Conservation (phyloP, 106 monocot genomes). For the Dioscorea zingiberensis region DNA sequence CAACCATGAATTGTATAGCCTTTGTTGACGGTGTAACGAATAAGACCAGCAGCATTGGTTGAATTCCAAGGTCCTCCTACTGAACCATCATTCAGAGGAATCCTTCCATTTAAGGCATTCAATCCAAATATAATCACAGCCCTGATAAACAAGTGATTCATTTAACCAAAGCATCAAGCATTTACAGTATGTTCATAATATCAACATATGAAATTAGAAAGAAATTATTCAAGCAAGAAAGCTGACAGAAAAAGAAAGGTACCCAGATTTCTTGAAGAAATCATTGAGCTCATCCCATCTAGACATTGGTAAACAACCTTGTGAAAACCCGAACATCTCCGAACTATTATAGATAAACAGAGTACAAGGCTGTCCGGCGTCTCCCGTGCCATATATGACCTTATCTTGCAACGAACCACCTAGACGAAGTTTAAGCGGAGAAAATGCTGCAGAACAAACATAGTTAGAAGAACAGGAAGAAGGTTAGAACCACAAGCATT, state of each 20-base stretch:
- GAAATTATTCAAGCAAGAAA: too few relatives aligned
- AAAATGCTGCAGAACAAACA: slow-evolving; percentile 54
- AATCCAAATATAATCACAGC: slow-evolving; percentile 68
- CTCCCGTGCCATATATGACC: slow-evolving; percentile 62
- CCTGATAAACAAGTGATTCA: slow-evolving; percentile 21
- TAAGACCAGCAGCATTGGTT: slow-evolving; percentile 72
- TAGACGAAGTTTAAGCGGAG: slow-evolving; percentile 74
- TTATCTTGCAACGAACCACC: slow-evolving; percentile 90
- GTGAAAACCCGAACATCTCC: slow-evolving; percentile 67
- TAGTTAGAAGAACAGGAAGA: neutral
- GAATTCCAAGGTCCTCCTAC: slow-evolving; percentile 79
- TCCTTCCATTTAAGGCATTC: slow-evolving; percentile 83
- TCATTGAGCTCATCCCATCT: slow-evolving; percentile 96
- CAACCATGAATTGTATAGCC: slow-evolving; percentile 78
- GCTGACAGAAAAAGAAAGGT: too few relatives aligned
- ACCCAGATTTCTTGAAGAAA: slow-evolving; percentile 74
- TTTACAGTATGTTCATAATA: too few relatives aligned
- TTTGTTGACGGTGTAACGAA: slow-evolving; percentile 65
- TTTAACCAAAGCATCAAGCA: too few relatives aligned
- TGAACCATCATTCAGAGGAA: slow-evolving; percentile 56
- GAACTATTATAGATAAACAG: slow-evolving; percentile 57
- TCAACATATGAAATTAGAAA: too few relatives aligned
- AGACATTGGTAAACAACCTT: slow-evolving; percentile 69
- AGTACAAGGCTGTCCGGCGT: slow-evolving; percentile 29
- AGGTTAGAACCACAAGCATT: neutral